Evolutionary conservation across 495 filamentous ascomycete species (phyloP).

Genomic region (Tuber borchii): DNA sequence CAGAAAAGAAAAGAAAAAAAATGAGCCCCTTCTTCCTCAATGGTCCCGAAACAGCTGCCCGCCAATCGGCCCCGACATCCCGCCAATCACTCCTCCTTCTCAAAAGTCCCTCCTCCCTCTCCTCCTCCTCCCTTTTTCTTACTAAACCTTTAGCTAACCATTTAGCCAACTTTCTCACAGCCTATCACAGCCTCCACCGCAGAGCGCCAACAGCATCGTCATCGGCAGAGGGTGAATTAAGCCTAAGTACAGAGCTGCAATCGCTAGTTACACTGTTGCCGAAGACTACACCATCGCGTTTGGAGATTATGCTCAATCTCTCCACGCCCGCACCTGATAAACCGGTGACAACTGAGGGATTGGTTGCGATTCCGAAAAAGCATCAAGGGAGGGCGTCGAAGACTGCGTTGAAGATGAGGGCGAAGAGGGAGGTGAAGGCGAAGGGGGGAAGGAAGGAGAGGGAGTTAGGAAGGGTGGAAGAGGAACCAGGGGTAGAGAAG

Average conservation of each 20-base stretch:
- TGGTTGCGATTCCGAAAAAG: not conserved
- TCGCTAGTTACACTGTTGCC: not conserved
- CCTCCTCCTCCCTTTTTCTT: not conserved
- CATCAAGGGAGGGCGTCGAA: not conserved
- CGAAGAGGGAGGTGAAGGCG: too few species aligned
- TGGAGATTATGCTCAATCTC: not conserved
- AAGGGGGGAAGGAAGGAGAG: too few species aligned
- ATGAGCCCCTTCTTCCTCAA: slow-evolving; percentile 5
- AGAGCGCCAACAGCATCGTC: not conserved
- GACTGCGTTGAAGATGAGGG: not conserved
- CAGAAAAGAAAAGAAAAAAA: not conserved
- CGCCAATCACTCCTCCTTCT: not conserved
- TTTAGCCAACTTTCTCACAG: not conserved
- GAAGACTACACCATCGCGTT: not conserved
- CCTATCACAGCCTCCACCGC: not conserved
- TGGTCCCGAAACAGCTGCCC: not conserved
- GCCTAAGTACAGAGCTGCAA: not conserved
- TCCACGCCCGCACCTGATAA: not conserved
- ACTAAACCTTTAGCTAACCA: not conserved
- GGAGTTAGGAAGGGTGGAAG: too few species aligned
- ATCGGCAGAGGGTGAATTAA: not conserved
- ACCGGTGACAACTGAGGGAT: not conserved
- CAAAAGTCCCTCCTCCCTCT: not conserved
- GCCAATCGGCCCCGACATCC: not conserved
- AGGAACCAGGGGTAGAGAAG: too few species aligned